These are phyloP conservation scores for Paecilomyces dactylethromorphus DNA, from an alignment of 2,329 filamentous ascomycete species.

Conservation along the genomic window DNA sequence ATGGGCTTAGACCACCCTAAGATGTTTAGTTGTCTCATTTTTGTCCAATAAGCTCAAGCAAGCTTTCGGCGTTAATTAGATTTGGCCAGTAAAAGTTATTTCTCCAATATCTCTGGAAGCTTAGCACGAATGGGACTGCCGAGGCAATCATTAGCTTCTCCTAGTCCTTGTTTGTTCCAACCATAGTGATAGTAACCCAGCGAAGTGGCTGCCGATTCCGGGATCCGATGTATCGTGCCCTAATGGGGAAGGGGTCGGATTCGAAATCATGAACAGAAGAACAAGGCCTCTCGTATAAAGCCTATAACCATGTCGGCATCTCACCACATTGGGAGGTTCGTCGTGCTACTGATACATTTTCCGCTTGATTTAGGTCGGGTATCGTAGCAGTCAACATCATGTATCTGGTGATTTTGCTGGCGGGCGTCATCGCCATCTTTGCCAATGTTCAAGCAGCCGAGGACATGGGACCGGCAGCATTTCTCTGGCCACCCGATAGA, in stretches of 20 bases:
- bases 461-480: slow-evolving; percentile 52
- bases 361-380: background rate
- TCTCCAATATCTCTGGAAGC: background rate
- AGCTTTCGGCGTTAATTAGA: too few species aligned
- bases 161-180: background rate
- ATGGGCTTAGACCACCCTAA: slow-evolving; percentile 4
- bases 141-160: background rate
- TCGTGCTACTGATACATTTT: background rate
- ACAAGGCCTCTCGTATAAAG: background rate
- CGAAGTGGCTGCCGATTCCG: background rate
- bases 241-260: background rate
- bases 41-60: background rate
- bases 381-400: background rate
- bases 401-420: background rate
- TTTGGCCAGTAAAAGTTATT: too few species aligned
- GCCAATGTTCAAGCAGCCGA: slow-evolving; percentile 12
- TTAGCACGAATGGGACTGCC: background rate
- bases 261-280: background rate
- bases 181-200: background rate
- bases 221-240: background rate
- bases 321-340: background rate
- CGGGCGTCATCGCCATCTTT: slow-evolving; percentile 4
- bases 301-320: background rate
- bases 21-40: background rate
- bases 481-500: slow-evolving; percentile 56